Evolutionary conservation across 805 yeast genomes (phyloP), one percentile per base, ranked within the genome.

Genomic region (Metschnikowia gruessii): DNA sequence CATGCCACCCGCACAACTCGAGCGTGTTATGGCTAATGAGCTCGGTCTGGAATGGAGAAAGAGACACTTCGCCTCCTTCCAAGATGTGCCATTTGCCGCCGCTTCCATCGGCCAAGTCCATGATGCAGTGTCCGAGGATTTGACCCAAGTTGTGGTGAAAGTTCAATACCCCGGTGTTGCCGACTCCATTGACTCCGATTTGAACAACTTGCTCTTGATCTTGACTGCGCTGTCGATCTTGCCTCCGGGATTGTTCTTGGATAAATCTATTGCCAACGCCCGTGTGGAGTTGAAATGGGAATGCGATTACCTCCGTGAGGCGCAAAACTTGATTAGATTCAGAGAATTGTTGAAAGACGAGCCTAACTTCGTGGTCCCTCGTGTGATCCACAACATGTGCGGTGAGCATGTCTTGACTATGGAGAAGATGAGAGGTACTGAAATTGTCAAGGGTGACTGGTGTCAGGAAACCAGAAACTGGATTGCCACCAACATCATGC

Each of bases 81-180:
- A 89, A 46, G 94, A 87, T 54, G 75, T 85, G 18, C 99, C 99
- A 4, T 80, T 94, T 46, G 98, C 98, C 0, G 97, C 99, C 2
- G 96, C 99, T 0, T 89, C 97, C 4, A 94, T 94, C 54, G 97
- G 98, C 2, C 98, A 94, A 66, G 98, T 94, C 6, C 99, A 94
- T 65, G 76, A 74, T 31, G 99, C 96, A 1, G 81, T 79, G 17
- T 72, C 89, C 13, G 77, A 72, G 40, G 82, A 78, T 45, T 79
- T 82, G 33, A 81, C 81, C 19, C 79, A 80, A 32, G 97, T 91
- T 17, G 99, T 95, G 10, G 95, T 92, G 10, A 94, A 94, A 62
- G 91, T 92, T 7, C 99, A 94, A 66, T 94, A 94, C 59, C 99
- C 99, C 0, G 99, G 99, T 8, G 98, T 94, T 11, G 94, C 86